Evolutionary conservation across 2,329 filamentous ascomycete genomes (phyloP), one percentile per base, ranked within the genome.

Genomic region (Fusarium xyrophilum): DNA sequence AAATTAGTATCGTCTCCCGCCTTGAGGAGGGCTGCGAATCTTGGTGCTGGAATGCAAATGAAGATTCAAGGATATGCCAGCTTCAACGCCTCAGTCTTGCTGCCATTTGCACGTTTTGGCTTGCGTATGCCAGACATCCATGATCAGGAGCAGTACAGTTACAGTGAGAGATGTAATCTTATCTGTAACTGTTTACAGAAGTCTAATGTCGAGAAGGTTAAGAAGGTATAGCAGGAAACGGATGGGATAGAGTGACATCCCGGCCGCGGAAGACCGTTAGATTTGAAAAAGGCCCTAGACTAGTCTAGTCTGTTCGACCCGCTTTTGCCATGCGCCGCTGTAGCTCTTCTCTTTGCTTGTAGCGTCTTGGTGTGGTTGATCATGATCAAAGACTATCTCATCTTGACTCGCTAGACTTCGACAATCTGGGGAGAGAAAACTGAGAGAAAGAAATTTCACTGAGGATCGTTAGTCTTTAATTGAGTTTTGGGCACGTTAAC

Each of bases 311-410:
- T 28, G 27, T 23, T 51, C 47, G 64, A 32, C 64, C 64, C 58
- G 48, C 58, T 55, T 67, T 67, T 67, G 53, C 63, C 63, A 63
- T 67, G 58, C 52, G 53, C 44, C 28, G 36, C 38, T n/a, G 50
- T 42, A 33, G 32, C 32, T 30, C 6, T 25, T 17, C 39, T 33
- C 17, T 43, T 23, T 30, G 15, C 32, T 21, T 38, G 21, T 38
- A 32, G 19, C 33, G 27, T 44, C 46, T 40, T 46, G 44, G 33
- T 57, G 53, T 42, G 48, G 47, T 59, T 60, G 40, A 62, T 44
- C 51, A 33, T 55, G 40, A 39, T 38, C 30, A 47, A 55, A 55
- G 32, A 30, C 38, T 23, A 65, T 28, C 57, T 58, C 23, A 23
- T 42, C 46, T 53, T 39, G 60, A 52, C 57, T 66, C 55, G 38